Evolutionary conservation across 2,329 filamentous ascomycete species (phyloP), one percentile per base, ranked within the genome.

Genomic region (Ceratocystis alfenasii): DNA sequence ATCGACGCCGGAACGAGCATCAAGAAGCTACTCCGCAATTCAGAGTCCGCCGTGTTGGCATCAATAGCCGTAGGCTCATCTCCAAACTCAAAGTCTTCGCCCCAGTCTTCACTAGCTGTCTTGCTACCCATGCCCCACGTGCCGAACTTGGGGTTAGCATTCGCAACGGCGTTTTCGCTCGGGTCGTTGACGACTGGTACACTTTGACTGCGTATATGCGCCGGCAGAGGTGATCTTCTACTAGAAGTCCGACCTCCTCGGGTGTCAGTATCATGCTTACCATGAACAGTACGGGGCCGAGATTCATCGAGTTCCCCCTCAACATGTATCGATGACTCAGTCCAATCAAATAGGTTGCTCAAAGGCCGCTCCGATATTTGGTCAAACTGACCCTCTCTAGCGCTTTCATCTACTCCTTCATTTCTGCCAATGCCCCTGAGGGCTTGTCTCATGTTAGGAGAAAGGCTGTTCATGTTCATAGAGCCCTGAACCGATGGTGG

Each of bases 71-170:
- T 77, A 41, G 79, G 73, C 30, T 76, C 78, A 20, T 68, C 67
- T 7, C 81, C 81, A 72, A 93, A 92, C 68, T 93, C 88, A 70
- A 95, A 94, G 73, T 95, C 90, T 69, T 92, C 88, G 70, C 93
- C 90, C 90, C 90, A 95, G 72, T 94, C 89, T 73, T 95, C 90
- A 68, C 87, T 92, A 10, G 86, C 86, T 17, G 84, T 87, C 74
- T 92, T 92, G 69, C 84, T 86, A n/a, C 87, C 85, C 53, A 90
- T 77, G 1, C 88, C 88, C 89, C 89, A 93, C 0, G 89, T 92
- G 55, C 89, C 87, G 72, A 90, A 93, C 71, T 91, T 92, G 72
- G 74, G 74, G 72, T 74, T 80, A 20, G 64, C 60, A 7, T 63
- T 57, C 3, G 62, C 62, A 17, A 55, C 63, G n/a, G 61, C 20